Evolutionary conservation across 441 rosid genomes (phyloP).

Genomic region (Metrosideros polymorpha): DNA sequence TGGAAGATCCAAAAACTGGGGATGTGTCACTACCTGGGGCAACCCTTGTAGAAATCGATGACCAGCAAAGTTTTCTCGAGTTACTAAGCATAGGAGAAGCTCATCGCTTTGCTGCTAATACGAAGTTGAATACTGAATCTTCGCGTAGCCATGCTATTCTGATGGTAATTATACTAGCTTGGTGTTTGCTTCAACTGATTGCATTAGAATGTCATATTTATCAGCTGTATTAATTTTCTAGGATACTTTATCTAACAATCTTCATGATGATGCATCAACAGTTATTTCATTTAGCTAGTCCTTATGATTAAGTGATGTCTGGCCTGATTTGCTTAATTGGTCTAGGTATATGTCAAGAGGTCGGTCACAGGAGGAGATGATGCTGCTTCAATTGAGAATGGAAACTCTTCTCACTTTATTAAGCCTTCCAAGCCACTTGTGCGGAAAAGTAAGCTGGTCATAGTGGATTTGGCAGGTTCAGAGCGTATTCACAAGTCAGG

Average conservation of each 20-base stretch:
- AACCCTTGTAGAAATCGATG: constrained; percentile 70
- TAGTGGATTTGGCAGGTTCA: constrained; percentile 99
- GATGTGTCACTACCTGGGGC: constrained; percentile 97
- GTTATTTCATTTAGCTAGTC: neutral
- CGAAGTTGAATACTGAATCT: constrained; percentile 89
- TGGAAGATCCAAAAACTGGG: constrained; percentile 94
- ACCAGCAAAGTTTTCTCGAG: constrained; percentile 70
- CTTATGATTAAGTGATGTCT: neutral
- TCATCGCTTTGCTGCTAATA: constrained; percentile 96
- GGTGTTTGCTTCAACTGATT: neutral
- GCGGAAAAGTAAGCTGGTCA: constrained; percentile 84
- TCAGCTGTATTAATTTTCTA: neutral
- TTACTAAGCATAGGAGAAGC: constrained; percentile 80
- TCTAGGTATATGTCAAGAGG: constrained; percentile 76
- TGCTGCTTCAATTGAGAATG: constrained; percentile 41
- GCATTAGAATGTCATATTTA: neutral
- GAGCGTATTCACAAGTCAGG: constrained; percentile 99
- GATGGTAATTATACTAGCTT: constrained; percentile 44
- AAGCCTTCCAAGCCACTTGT: constrained; percentile 65
- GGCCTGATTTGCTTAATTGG: too few species aligned
- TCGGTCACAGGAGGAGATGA: constrained; percentile 52
- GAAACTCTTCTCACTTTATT: constrained; percentile 34
- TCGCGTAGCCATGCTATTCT: constrained; percentile 95
- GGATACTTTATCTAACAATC: neutral
- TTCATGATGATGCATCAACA: neutral